Evolutionary conservation across 1,284 basidiomycete species (phyloP).

Genomic region (Wolfiporia cocos): DNA sequence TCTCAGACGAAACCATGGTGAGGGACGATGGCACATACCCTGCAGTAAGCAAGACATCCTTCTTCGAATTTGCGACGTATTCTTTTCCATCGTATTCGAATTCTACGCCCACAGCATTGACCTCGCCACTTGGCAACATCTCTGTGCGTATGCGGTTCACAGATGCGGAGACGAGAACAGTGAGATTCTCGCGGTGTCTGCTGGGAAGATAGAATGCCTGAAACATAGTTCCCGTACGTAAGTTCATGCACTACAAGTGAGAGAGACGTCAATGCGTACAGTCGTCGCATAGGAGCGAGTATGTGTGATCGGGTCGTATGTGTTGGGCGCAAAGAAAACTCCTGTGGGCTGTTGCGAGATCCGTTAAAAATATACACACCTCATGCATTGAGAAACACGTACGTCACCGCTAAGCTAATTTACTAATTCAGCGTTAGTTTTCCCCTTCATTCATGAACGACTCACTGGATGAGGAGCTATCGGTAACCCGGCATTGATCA

Average conservation of each 20-base stretch:
- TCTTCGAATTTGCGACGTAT: conserved; percentile 17
- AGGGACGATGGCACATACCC: no score
- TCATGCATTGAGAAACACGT: not conserved
- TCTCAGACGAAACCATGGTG: no score
- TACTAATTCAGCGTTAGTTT: not conserved
- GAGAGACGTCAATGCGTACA: conserved; percentile 8
- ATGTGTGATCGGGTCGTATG: conserved; percentile 21
- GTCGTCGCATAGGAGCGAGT: conserved; percentile 24
- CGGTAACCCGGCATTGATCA: conserved; percentile 20
- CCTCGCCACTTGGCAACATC: conserved; percentile 86
- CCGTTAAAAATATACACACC: not conserved
- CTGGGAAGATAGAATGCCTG: conserved; percentile 26
- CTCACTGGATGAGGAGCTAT: conserved; percentile 17
- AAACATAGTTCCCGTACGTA: not conserved
- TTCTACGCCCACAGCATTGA: conserved; percentile 94
- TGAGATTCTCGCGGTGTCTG: conserved; percentile 20
- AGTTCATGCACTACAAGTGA: not conserved
- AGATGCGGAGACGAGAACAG: conserved; percentile 15
- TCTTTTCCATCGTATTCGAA: conserved; percentile 61
- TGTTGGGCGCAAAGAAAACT: conserved; percentile 16
- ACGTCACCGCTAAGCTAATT: conserved; percentile 23
- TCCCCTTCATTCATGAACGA: no score
- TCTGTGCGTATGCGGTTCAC: conserved; percentile 25
- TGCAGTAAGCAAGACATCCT: conserved; percentile 36
- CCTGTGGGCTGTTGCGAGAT: conserved; percentile 18